phyloP scores from a whole-genome alignment of 2,329 filamentous ascomycete genomes.

The Sphaerulina musiva region DNA sequence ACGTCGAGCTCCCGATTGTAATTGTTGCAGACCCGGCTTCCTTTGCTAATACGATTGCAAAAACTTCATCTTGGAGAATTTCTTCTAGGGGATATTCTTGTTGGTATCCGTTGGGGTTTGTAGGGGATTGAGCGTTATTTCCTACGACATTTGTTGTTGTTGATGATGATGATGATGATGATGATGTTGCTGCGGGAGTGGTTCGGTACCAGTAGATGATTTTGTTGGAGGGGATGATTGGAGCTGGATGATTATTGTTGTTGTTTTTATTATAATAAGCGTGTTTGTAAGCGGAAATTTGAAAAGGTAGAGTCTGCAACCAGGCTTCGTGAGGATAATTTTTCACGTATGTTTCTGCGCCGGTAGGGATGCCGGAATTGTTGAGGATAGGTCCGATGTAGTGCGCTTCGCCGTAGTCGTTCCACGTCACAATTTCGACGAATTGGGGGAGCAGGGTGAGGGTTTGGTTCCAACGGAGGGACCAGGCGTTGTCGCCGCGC shows the following conservation, averaged over 20 bases:
- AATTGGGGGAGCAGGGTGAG: slow-evolving; percentile 48
- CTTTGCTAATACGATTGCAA: slow-evolving; percentile 37
- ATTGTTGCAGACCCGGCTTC: slow-evolving; percentile 33
- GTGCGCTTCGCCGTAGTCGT: slow-evolving; percentile 55
- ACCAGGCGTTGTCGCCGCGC: slow-evolving; percentile 54
- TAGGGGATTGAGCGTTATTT: slow-evolving; percentile 19
- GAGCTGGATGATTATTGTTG: slow-evolving; percentile 7
- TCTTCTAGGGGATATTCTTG: slow-evolving; percentile 22
- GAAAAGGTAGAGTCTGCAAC: slow-evolving; percentile 45
- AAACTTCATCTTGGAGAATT: slow-evolving; percentile 42
- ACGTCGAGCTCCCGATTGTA: slow-evolving; percentile 34
- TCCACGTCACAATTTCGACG: slow-evolving; percentile 54
- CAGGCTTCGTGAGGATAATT: slow-evolving; percentile 47
- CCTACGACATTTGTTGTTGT: slow-evolving; percentile 37
- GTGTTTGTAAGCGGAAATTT: slow-evolving; percentile 48
- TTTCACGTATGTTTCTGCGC: slow-evolving; percentile 45
- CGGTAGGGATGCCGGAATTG: slow-evolving; percentile 26
- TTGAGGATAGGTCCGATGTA: slow-evolving; percentile 43
- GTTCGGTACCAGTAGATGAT: slow-evolving; percentile 44
- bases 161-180: no score
- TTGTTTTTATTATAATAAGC: no score
- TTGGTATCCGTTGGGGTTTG: slow-evolving; percentile 32
- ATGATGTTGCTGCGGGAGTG: slow-evolving; percentile 32
- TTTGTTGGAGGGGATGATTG: slow-evolving; percentile 24
- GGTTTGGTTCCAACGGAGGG: slow-evolving; percentile 52